Evolutionary conservation across 2,329 filamentous ascomycete genomes (phyloP).

Genomic region (Tympanopsis confertula): DNA sequence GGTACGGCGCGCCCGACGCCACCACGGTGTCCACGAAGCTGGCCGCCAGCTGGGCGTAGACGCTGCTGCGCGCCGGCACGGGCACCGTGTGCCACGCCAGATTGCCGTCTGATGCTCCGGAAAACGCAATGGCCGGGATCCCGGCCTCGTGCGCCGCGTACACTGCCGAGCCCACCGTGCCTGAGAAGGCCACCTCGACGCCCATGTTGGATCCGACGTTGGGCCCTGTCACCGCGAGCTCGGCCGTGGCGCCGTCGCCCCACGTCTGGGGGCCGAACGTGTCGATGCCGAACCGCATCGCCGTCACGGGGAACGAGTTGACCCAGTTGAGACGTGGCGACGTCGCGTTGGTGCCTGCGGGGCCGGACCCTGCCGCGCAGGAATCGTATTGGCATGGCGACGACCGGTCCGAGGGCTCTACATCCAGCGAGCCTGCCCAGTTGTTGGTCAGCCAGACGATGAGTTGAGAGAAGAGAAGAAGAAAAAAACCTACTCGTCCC

Average conservation of each 20-base stretch:
- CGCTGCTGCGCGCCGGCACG: constrained; percentile 34
- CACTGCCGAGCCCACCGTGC: constrained; percentile 54
- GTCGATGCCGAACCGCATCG: constrained; percentile 51
- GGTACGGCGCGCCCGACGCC: constrained; percentile 45
- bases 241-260: constrained; percentile 35
- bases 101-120: constrained; percentile 34
- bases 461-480: too few species aligned
- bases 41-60: constrained; percentile 55
- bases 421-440: constrained; percentile 44
- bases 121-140: constrained; percentile 62
- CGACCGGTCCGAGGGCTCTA: constrained; percentile 31
- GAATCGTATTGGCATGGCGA: constrained; percentile 47
- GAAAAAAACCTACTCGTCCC: too few species aligned
- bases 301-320: constrained; percentile 57
- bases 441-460: too few species aligned
- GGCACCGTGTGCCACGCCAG: constrained; percentile 42
- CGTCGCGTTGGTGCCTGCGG: constrained; percentile 42
- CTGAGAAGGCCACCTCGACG: constrained; percentile 43
- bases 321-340: constrained; percentile 57
- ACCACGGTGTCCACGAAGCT: constrained; percentile 44
- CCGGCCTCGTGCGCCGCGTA: constrained; percentile 40
- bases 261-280: constrained; percentile 39
- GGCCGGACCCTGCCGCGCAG: constrained; percentile 43
- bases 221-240: constrained; percentile 54
- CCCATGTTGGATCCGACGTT: constrained; percentile 50